Evolutionary conservation across 192 early-diverging fungal species (phyloP).

Genomic region (Podila minutissima): DNA sequence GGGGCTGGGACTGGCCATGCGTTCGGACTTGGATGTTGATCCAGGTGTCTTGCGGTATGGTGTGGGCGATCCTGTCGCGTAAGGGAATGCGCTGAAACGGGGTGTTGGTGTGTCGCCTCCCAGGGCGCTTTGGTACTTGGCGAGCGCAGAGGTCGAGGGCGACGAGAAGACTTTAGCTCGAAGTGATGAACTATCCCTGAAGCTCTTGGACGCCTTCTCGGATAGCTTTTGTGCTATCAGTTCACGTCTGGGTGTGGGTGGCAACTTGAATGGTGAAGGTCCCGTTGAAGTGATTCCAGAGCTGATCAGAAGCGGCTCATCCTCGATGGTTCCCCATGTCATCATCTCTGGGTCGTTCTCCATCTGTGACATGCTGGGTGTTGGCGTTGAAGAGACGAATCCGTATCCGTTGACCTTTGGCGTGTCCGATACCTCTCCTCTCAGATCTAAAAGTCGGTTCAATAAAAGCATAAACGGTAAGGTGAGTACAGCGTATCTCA

Average conservation of each 20-base stretch:
- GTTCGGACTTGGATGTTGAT: neutral
- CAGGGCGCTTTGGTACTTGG: constrained; percentile 25
- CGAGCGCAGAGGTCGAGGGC: constrained; percentile 20
- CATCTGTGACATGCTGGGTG: constrained; percentile 68
- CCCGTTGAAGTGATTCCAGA: constrained; percentile 18
- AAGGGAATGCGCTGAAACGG: constrained; percentile 20
- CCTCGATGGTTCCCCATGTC: constrained; percentile 90
- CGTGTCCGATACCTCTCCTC: constrained; percentile 59
- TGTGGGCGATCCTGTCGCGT: constrained; percentile 1
- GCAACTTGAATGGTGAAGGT: constrained; percentile 62
- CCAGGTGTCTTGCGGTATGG: constrained; percentile 1
- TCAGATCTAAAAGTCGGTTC: constrained; percentile 55
- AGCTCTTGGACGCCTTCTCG: constrained; percentile 68
- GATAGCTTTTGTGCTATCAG: constrained; percentile 67
- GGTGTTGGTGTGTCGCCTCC: constrained; percentile 33
- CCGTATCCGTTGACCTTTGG: constrained; percentile 67
- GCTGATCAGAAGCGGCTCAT: constrained; percentile 75
- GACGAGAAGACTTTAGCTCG: constrained; percentile 36
- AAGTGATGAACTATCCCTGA: constrained; percentile 42
- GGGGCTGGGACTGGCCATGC: constrained; percentile 37
- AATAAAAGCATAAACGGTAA: neutral
- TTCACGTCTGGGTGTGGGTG: constrained; percentile 73
- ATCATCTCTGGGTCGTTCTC: constrained; percentile 74
- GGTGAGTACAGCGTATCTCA: constrained; percentile 2
- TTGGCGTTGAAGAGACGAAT: constrained; percentile 77